Conservation (phyloP, 495 filamentous ascomycete species). For the Friedmanniomyces endolithicus region DNA sequence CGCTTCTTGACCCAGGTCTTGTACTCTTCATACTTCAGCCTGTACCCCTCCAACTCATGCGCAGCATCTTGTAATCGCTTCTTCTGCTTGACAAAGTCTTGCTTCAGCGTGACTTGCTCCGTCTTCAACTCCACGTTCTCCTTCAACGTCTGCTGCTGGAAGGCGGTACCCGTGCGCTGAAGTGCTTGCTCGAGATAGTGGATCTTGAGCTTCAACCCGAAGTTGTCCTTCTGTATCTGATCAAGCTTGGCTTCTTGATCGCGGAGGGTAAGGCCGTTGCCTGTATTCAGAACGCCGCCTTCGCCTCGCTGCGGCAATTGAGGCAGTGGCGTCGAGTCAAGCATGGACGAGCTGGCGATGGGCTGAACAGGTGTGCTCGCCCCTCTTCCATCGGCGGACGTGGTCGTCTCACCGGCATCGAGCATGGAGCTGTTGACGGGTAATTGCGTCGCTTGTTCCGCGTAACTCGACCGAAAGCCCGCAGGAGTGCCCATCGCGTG, state of each 20-base stretch:
- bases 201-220: slow-evolving; percentile 66
- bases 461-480: slow-evolving; percentile 47
- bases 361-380: slow-evolving; percentile 55
- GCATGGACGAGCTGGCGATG: slow-evolving; percentile 57
- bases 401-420: slow-evolving; percentile 51
- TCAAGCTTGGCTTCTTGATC: slow-evolving; percentile 92
- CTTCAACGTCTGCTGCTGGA: slow-evolving; percentile 72
- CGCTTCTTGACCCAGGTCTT: slow-evolving; percentile 65
- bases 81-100: slow-evolving; percentile 69
- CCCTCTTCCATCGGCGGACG: slow-evolving; percentile 40
- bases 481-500: slow-evolving; percentile 53
- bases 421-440: slow-evolving; percentile 49
- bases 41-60: slow-evolving; percentile 65
- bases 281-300: slow-evolving; percentile 57
- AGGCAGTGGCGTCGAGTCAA: slow-evolving; percentile 64
- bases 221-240: slow-evolving; percentile 87
- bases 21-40: slow-evolving; percentile 63
- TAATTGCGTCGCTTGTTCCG: slow-evolving; percentile 39
- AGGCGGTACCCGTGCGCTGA: slow-evolving; percentile 70
- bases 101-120: slow-evolving; percentile 71
- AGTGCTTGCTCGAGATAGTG: slow-evolving; percentile 70
- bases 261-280: slow-evolving; percentile 77
- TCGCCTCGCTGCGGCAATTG: slow-evolving; percentile 47
- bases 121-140: slow-evolving; percentile 96
- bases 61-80: slow-evolving; percentile 69